Evolutionary conservation across 2,329 filamentous ascomycete species (phyloP), one percentile per base, ranked within the genome.

Genomic region (Neonectria ditissima): DNA sequence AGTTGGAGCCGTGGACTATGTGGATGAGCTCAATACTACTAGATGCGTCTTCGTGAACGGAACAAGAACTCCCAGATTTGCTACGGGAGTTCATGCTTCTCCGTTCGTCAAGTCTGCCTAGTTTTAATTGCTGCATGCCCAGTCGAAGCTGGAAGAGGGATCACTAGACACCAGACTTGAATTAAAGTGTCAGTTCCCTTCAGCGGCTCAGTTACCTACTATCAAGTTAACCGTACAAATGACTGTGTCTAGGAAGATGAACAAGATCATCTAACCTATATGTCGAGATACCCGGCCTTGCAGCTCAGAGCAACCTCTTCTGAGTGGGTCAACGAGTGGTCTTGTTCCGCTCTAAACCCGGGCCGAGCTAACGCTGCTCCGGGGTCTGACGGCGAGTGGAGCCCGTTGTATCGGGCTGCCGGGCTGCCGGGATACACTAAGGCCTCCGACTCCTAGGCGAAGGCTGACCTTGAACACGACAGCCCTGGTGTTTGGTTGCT

Each of bases 331-430:
- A n/a, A 1, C 14, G 34, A 37, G 14, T n/a, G 34, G n/a, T 37
- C 14, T 22, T 44, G 18, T 44, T n/a, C 34, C 28, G 34, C 37
- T 45, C 47, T 58, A 22, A 44, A 32, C 24, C 48, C 55, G 37
- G 37, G 47, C 34, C 24, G 47, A 34, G 47, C 34, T 44, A 51
- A 30, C 14, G 45, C 50, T 52, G 37, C 43, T 41, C 14, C 55
- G n/a, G 55, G 45, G 22, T 51, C 26, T 20, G 30, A 20, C 20
- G 48, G 41, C 18, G 24, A 52, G 55, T 58, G 55, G 55, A 26
- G 47, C 30, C 30, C 8, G 4, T 50, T 50, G n/a, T 14, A 20
- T 41, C 24, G 16, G 24, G 22, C 13, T 41, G 22, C 24, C 24
- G 16, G 24, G 22, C 13, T 41, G 22, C 24, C 16, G 14, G 48